Conservation (phyloP, 805 yeast genomes). For the Hanseniaspora opuntiae region DNA sequence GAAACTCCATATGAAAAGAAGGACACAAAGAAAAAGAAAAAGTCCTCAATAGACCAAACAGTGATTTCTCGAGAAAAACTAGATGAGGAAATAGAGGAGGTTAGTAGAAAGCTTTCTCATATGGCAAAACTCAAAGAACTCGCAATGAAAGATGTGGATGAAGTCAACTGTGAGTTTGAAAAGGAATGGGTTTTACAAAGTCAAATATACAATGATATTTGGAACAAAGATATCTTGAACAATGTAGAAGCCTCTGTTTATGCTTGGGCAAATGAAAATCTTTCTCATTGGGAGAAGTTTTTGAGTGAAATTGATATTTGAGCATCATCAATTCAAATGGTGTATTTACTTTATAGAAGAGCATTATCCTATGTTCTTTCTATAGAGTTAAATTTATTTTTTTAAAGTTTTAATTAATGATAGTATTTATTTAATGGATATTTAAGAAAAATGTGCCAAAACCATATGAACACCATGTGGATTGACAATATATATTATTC, state of each 20-base stretch:
- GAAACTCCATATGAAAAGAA: conserved; percentile 22
- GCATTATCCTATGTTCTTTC: background rate
- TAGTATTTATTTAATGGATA: no score
- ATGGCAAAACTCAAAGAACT: background rate
- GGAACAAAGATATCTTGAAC: background rate
- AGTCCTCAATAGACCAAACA: conserved; percentile 13
- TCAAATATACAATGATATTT: background rate
- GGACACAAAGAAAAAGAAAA: conserved; percentile 22
- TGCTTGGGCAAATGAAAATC: conserved; percentile 5
- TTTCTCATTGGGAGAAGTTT: conserved; percentile 1
- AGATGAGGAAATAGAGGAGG: background rate
- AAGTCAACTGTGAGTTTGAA: background rate
- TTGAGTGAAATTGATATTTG: background rate
- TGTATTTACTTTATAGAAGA: background rate
- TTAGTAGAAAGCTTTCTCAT: background rate
- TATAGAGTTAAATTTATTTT: no score
- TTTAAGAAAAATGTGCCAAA: no score
- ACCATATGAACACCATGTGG: no score
- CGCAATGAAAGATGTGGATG: background rate
- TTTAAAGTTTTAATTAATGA: no score
- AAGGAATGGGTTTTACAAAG: background rate
- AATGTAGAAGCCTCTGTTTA: background rate
- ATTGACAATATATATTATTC: no score
- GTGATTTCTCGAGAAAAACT: conserved; percentile 12
- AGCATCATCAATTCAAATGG: background rate